Percentiles rank a stretch among this genome's conserved stretches.
Conservation (phyloP, 768 basidiomycete genomes). For the Leccinellum albellum region DNA sequence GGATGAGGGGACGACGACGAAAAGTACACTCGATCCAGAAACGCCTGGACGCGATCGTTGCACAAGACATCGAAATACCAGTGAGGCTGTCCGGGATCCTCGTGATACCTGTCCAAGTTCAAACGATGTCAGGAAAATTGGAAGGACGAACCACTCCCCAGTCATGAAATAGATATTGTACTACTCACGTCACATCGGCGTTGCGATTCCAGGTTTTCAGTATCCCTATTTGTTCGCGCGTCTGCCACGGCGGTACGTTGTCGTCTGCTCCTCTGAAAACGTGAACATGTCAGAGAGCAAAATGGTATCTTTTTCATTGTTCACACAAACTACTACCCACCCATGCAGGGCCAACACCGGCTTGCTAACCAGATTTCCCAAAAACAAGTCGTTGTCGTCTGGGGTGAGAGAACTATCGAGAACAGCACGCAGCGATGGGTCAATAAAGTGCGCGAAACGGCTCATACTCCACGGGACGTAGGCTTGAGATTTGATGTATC, state of each 20-base stretch:
- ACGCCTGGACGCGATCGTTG: slow-evolving; percentile 51
- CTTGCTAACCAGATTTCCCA: slow-evolving; percentile 69
- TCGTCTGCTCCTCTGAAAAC: slow-evolving; percentile 65
- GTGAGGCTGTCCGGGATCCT: slow-evolving; percentile 60
- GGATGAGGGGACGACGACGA: not conserved
- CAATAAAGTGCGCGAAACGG: slow-evolving; percentile 73
- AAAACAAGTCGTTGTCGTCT: slow-evolving; percentile 85
- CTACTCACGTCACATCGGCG: slow-evolving; percentile 52
- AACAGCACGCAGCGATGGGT: slow-evolving; percentile 68
- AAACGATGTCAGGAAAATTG: not conserved
- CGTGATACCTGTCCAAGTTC: slow-evolving; percentile 46
- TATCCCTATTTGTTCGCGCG: slow-evolving; percentile 58
- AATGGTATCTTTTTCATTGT: not conserved
- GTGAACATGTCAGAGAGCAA: not conserved
- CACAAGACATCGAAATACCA: slow-evolving; percentile 66
- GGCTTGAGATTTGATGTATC: slow-evolving; percentile 82
- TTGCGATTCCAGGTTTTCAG: slow-evolving; percentile 55
- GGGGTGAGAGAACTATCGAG: slow-evolving; percentile 71
- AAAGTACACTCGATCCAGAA: slow-evolving; percentile 42
- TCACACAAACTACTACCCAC: slow-evolving; percentile 38
- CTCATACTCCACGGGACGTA: slow-evolving; percentile 75
- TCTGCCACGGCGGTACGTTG: slow-evolving; percentile 88
- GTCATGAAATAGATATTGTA: not conserved
- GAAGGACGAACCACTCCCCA: not conserved
- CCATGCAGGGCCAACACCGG: slow-evolving; percentile 79